Conservation (phyloP, 2,329 filamentous ascomycete species). For the Penicillium palitans region DNA sequence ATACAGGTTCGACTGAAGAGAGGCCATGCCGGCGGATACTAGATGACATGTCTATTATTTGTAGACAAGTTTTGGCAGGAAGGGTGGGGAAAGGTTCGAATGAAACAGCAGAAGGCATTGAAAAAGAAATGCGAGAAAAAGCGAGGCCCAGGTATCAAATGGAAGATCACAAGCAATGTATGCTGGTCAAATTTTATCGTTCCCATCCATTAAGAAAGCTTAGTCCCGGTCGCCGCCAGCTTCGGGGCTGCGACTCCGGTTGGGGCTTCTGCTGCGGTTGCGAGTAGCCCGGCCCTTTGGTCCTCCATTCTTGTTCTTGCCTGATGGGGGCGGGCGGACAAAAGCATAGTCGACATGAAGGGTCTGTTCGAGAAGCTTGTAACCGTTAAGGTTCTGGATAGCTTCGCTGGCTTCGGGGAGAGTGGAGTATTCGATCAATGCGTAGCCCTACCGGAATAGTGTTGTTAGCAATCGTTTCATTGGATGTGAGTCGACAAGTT, state of each 20-base stretch:
- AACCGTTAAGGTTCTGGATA: slow-evolving; percentile 60
- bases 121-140: slow-evolving; percentile 11
- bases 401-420: slow-evolving; percentile 63
- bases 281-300: slow-evolving; percentile 46
- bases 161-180: slow-evolving; percentile 5
- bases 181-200: slow-evolving; percentile 9
- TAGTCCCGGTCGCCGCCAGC: slow-evolving; percentile 39
- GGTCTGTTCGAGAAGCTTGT: slow-evolving; percentile 66
- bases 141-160: slow-evolving; percentile 18
- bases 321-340: slow-evolving; percentile 58
- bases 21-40: slow-evolving; percentile 27
- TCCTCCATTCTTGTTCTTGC: slow-evolving; percentile 44
- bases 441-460: slow-evolving; percentile 56
- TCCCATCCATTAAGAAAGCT: slow-evolving; percentile 8
- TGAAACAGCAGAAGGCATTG: slow-evolving; percentile 9
- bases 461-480: slow-evolving; percentile 16
- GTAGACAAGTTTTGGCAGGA: slow-evolving; percentile 5
- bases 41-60: slow-evolving; percentile 10
- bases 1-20: slow-evolving; percentile 5
- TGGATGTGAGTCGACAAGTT: not conserved
- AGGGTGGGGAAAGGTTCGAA: slow-evolving; percentile 6
- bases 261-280: slow-evolving; percentile 47
- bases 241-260: slow-evolving; percentile 49
- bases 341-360: slow-evolving; percentile 66
- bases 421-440: slow-evolving; percentile 65